Evolutionary conservation across 169 alveolate species (phyloP).

Genomic region (Plasmodium inui): DNA sequence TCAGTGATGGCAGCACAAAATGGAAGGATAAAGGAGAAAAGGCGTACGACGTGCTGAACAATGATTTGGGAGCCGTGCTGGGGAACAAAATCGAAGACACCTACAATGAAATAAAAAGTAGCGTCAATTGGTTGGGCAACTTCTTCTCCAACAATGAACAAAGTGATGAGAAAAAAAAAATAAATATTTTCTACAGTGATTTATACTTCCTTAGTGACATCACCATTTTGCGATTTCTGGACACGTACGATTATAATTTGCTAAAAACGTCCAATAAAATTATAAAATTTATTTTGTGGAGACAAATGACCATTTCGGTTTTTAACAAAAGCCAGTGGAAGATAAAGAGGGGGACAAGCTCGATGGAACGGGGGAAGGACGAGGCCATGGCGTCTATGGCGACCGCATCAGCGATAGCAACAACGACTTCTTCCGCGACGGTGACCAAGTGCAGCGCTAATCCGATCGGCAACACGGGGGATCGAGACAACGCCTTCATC

Average conservation of each 20-base stretch:
- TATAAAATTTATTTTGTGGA: constrained; percentile 56
- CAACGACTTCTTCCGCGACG: too few relatives aligned
- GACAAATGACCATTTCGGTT: constrained; percentile 33
- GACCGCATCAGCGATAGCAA: background rate
- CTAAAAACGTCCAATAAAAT: constrained; percentile 50
- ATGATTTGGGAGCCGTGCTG: constrained; percentile 19
- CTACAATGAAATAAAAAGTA: constrained; percentile 57
- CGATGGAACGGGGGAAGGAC: background rate
- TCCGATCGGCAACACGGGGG: background rate
- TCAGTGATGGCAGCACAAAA: background rate
- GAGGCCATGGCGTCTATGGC: background rate
- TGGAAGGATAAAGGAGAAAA: constrained; percentile 3
- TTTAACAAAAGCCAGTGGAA: constrained; percentile 22
- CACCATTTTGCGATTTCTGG: constrained; percentile 46
- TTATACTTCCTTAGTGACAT: constrained; percentile 57
- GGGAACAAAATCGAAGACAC: constrained; percentile 71
- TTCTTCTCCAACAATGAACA: constrained; percentile 46
- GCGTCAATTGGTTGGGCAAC: constrained; percentile 65
- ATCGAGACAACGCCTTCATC: constrained; percentile 12
- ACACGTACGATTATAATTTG: constrained; percentile 53
- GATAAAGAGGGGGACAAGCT: background rate
- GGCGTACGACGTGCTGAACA: constrained; percentile 33
- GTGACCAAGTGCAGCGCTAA: background rate
- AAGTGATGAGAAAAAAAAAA: constrained; percentile 33
- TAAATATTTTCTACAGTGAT: constrained; percentile 36